Evolutionary conservation across 305 asterid genomes (phyloP).

Genomic region (Andrographis paniculata): DNA sequence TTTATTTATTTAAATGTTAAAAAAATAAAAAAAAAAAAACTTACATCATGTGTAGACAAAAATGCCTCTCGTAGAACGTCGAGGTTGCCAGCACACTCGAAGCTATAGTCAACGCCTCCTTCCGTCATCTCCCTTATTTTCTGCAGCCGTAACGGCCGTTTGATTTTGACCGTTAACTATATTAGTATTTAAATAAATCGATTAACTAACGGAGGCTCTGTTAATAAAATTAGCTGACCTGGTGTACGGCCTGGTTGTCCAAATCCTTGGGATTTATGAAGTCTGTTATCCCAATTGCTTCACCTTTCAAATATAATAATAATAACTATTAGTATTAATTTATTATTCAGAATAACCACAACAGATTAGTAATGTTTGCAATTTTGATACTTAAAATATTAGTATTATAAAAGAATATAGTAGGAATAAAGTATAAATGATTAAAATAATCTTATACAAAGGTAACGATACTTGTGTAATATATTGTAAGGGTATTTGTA

Average conservation of each 20-base stretch:
- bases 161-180: background rate
- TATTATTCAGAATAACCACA: no score
- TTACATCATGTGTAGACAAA: slow-evolving; percentile 77
- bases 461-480: no score
- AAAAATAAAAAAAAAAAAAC: no score
- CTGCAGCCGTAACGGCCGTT: slow-evolving; percentile 29
- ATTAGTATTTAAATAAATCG: background rate
- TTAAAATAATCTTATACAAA: no score
- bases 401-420: no score
- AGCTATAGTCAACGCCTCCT: slow-evolving; percentile 88
- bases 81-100: slow-evolving; percentile 79
- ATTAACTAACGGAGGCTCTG: background rate
- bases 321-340: background rate
- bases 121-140: slow-evolving; percentile 69
- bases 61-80: slow-evolving; percentile 88
- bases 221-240: slow-evolving; percentile 30
- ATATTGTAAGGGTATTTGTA: no score
- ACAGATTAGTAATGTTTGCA: background rate
- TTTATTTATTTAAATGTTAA: no score
- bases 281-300: slow-evolving; percentile 76
- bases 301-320: slow-evolving; percentile 26
- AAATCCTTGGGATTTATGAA: slow-evolving; percentile 68
- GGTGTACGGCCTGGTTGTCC: slow-evolving; percentile 47
- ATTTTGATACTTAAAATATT: background rate
- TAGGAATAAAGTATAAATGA: no score